phyloP scores from a whole-genome alignment of 164 flowering plant species.

The Platanus orientalis region DNA sequence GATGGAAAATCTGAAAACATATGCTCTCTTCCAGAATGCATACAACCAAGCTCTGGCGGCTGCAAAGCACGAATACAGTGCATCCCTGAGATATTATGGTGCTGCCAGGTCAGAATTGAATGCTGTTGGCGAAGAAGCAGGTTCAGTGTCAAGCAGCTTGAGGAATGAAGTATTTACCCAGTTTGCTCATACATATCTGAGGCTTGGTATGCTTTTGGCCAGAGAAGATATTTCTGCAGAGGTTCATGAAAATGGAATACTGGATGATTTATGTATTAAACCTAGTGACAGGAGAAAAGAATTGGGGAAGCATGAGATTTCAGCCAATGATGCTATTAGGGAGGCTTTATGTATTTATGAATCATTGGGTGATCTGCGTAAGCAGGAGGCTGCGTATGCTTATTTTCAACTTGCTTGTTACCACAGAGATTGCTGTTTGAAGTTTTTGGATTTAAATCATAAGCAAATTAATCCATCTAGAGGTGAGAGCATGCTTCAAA shows the following conservation, averaged over 20 bases:
- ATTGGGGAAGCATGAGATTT: conserved; percentile 53
- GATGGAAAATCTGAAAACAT: conserved; percentile 43
- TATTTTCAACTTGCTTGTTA: conserved; percentile 86
- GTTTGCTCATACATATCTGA: conserved; percentile 82
- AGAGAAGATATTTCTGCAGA: conserved; percentile 58
- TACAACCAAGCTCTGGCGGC: conserved; percentile 55
- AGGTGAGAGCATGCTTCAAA: conserved; percentile 48
- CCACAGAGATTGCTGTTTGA: conserved; percentile 80
- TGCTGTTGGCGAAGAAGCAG: conserved; percentile 25
- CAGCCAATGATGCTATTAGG: conserved; percentile 91
- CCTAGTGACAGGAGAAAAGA: conserved; percentile 36
- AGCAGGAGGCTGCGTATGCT: conserved; percentile 94
- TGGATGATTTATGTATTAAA: conserved; percentile 30
- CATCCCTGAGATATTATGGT: conserved; percentile 67
- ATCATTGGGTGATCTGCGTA: conserved; percentile 74
- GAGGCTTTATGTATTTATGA: conserved; percentile 84
- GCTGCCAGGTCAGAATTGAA: conserved; percentile 70
- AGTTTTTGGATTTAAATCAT: conserved; percentile 42
- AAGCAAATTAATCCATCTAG: conserved; percentile 32
- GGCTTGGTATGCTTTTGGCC: conserved; percentile 92
- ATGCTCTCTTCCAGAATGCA: conserved; percentile 39
- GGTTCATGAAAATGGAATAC: conserved; percentile 41
- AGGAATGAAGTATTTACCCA: conserved; percentile 78
- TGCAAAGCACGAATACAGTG: conserved; percentile 70
- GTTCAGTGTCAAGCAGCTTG: conserved; percentile 37